phyloP scores from a whole-genome alignment of 2,329 filamentous ascomycete species.

The Pseudogymnoascus sp. region DNA sequence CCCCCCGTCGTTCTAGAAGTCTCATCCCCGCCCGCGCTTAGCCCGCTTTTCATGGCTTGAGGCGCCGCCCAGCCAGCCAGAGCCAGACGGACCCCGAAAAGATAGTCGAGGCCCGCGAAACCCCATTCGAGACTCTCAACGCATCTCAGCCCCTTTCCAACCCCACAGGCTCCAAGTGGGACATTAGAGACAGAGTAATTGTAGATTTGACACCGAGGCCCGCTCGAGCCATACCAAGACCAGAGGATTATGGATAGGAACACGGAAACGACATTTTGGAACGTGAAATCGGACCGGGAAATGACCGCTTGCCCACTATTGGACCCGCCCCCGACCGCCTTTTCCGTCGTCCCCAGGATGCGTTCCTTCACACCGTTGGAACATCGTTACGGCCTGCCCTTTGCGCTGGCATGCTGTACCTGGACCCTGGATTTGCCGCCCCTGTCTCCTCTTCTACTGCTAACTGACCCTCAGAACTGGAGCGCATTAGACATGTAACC shows the following conservation, averaged over 20 bases:
- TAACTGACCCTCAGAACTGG: not conserved
- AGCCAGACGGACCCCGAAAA: not conserved
- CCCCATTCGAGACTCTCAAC: not conserved
- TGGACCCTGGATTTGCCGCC: slow-evolving; percentile 3
- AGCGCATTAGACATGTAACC: not conserved
- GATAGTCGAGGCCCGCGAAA: not conserved
- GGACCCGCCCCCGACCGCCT: slow-evolving; percentile 5
- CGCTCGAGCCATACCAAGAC: not conserved
- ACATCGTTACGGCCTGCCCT: not conserved
- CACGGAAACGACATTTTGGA: not conserved
- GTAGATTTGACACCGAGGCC: not conserved
- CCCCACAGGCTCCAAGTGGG: slow-evolving; percentile 6
- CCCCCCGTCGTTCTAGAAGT: slow-evolving; percentile 5
- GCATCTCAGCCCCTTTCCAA: not conserved
- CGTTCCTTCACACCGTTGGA: slow-evolving; percentile 8
- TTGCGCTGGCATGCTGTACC: not conserved
- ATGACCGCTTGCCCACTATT: slow-evolving; percentile 6
- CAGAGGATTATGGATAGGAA: not conserved
- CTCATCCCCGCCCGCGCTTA: slow-evolving; percentile 8
- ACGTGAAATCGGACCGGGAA: slow-evolving; percentile 1
- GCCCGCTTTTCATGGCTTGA: not conserved
- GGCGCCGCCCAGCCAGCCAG: not conserved
- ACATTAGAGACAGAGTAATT: not conserved
- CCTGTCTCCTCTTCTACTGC: not conserved
- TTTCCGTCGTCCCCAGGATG: slow-evolving; percentile 5